Evolutionary conservation across 371 early-diverging fungal genomes (phyloP).

Genomic region (Mortierella polycephala): DNA sequence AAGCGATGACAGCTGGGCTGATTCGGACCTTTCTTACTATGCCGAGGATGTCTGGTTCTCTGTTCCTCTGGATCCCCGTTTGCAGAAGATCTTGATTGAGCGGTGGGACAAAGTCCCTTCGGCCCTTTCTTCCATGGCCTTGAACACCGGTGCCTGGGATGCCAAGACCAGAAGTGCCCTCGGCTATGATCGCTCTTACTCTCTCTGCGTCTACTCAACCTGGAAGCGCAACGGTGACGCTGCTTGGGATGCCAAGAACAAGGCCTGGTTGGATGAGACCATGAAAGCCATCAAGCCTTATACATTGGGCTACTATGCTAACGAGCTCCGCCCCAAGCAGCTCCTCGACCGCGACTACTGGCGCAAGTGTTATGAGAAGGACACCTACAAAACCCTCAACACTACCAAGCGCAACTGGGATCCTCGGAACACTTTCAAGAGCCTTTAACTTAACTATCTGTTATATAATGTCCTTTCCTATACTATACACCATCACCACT

Average conservation of each 20-base stretch:
- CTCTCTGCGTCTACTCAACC: constrained; percentile 49
- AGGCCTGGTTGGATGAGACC: constrained; percentile 51
- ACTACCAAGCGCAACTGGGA: constrained; percentile 46
- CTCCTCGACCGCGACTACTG: constrained; percentile 41
- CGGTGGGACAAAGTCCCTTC: constrained; percentile 55
- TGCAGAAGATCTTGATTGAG: constrained; percentile 35
- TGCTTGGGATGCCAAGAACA: constrained; percentile 38
- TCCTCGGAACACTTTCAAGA: constrained; percentile 51
- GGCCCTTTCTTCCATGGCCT: constrained; percentile 48
- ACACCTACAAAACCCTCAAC: constrained; percentile 31
- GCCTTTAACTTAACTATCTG: constrained; percentile 13
- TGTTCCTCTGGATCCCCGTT: constrained; percentile 40
- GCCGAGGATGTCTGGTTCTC: constrained; percentile 53
- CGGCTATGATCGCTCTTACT: constrained; percentile 53
- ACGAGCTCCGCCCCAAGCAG: constrained; percentile 50
- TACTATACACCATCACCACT: too few species aligned
- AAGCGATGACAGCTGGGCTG: constrained; percentile 43
- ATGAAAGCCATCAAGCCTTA: constrained; percentile 47
- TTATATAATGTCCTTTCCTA: too few species aligned
- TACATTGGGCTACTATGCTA: constrained; percentile 50
- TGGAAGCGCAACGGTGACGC: constrained; percentile 51
- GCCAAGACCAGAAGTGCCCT: constrained; percentile 38
- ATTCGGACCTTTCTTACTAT: constrained; percentile 42
- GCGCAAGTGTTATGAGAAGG: constrained; percentile 51
- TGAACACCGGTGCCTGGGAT: constrained; percentile 54